Evolutionary conservation across 2,329 filamentous ascomycete genomes (phyloP), one percentile per base, ranked within the genome.

Genomic region (Huntiella abstrusa): DNA sequence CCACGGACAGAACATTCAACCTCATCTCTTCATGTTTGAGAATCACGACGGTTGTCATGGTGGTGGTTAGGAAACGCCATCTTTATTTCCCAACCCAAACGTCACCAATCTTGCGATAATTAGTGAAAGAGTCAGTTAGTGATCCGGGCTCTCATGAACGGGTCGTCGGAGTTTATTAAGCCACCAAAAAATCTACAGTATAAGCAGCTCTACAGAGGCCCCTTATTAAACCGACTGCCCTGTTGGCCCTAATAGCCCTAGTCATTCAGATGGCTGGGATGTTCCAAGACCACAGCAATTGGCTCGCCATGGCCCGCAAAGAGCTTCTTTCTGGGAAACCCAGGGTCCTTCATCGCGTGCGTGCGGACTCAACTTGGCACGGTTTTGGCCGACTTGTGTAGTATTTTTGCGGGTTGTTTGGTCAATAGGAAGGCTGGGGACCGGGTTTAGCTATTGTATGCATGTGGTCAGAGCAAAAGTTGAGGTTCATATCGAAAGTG

Each of bases 351-450:
- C 28, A 33, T 33, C 41, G 41, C 41, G 41, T 43, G 41, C 15
- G 41, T 43, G 41, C 22, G 41, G 12, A 32, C 41, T 34, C 22
- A 28, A 28, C 22, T 28, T 28, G 22, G 22, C 22, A 28, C 22
- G 22, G 22, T 10, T 43, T 43, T 8, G 12, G 41, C 22, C 33
- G n/a, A 13, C n/a, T 43, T 33, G 13, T 15, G 12, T 34, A 28
- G 40, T 19, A 34, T 33, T 43, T 33, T 34, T 13, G 13, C 15
- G 33, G 32, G 13, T 19, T 40, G 16, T 40, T 40, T 40, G 12
- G 11, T 34, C 13, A 43, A 43, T 34, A 34, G 41, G 34, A 42
- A 43, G 41, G 41, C 41, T 43, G 41, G 41, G 38, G 41, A 15
- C 41, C 41, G 41, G 19, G 41, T 16, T 15, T 43, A 33, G 22